Evolutionary conservation across 208 protist genomes (phyloP), one percentile per base, ranked within the genome.

Genomic region (Ichthyophonus hoferi): DNA sequence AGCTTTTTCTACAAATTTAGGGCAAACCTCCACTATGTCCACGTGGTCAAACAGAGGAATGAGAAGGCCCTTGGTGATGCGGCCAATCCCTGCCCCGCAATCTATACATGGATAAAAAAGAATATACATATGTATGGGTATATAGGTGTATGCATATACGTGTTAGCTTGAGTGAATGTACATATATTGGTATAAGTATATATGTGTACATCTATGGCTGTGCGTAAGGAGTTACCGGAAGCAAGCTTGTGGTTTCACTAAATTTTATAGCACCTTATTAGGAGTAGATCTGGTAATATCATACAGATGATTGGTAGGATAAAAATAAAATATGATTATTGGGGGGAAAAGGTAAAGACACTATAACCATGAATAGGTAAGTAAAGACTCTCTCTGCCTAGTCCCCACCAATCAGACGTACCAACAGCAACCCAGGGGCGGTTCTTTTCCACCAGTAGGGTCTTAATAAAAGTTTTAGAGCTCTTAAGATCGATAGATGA

Each of bases 11-110:
- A 88, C 2, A 42, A 88, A 88, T 42, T 79, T 81, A 14, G 42
- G 85, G n/a, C 42, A 79, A 2, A 81, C 17, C 39, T 88, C 85
- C 24, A 88, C 85, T 31, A 88, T 39, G 67, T 88, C 85, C 38
- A 88, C 85, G 7, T 39, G 2, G n/a, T 88, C 58, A 42, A 88
- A 88, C 33, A 88, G 2, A 2, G 85, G 85, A 3, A 88, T 0
- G 17, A 88, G 38, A 2, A 88, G 38, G 14, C 67, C 67, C 37
- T 40, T 14, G 14, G 58, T 81, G 3, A 88, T 38, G 3, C 85
- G 42, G 2, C 85, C 85, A 42, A 88, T 88, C 2, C 85, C 85
- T 17, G 85, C 85, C 3, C 85, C 85, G 34, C 85, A 88, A 43
- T 88, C 85, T n/a, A 81, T 1, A 24, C n/a, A 38, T 12, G 50